phyloP scores from a whole-genome alignment of 768 basidiomycete species.

The Kwoniella sp. region DNA sequence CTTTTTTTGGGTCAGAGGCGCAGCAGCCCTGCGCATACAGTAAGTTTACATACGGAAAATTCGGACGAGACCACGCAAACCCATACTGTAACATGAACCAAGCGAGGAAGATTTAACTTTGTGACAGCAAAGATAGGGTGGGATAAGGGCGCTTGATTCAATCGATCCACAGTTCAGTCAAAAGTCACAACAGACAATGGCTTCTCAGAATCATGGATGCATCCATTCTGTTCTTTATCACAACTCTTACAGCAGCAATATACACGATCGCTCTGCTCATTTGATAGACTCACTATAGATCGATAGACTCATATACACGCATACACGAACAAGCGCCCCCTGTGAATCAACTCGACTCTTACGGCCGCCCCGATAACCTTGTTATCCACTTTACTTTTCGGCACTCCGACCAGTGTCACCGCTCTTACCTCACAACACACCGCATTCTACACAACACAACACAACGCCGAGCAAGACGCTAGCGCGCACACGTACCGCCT shows the following conservation, averaged over 20 bases:
- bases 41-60: neutral
- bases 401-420: neutral
- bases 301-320: neutral
- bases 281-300: neutral
- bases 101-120: neutral
- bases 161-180: no score
- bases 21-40: neutral
- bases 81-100: neutral
- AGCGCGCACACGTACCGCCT: neutral
- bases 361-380: no score
- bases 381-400: neutral
- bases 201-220: no score
- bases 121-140: no score
- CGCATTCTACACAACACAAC: neutral
- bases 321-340: neutral
- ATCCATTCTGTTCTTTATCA: no score
- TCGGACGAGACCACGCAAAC: neutral
- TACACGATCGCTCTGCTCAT: neutral
- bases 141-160: no score
- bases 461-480: neutral
- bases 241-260: neutral
- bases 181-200: no score
- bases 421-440: neutral
- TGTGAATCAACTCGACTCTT: neutral
- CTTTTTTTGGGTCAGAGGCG: slow-evolving; percentile 1